Base-by-base conservation (phyloP, 306 rosid species). In the Astragalus membranaceus region DNA sequence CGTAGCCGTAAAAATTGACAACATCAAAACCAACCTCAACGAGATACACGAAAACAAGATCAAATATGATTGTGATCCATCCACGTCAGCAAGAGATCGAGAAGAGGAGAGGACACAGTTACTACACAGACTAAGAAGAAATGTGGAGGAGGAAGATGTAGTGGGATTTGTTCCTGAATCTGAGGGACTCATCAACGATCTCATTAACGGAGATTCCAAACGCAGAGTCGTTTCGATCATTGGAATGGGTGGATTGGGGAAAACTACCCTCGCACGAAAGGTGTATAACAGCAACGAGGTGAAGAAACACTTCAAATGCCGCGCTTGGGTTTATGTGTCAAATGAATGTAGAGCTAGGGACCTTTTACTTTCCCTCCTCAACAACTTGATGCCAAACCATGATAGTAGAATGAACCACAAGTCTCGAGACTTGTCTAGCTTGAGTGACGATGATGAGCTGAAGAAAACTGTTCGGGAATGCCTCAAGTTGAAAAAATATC, bases 211-310 rank as follows among this genome's bases (percentile, higher is more conserved):
- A 8, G 66, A 5, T 60, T 60, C 14, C 0, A 8, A 2, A 26
- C 5, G 32, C 32, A 60, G 10, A 1, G 48, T 37, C 16, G 66
- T 60, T 60, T 37, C 66, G 16, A 60, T 60, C 8, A 60, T 60
- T 60, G 66, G 66, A 36, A 60, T 60, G 66, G 66, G 66, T 60
- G 66, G 66, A 37, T 16, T 60, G 66, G 66, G 66, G 0, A 60
- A 60, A 16, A 60, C 48, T 5, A 37, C 66, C 1, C 66, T 60
- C 17, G 66, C 66, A 37, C 8, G 48, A 37, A 60, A 60, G 14
- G 33, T 60, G 9, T 60, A 37, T 37, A 60, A 60, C 48, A 37
- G 14, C 16, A 32, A 60, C 0, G 2, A 16, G 9, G 49, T 60
- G 30, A 60, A 60, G 32, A 37, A 37, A 0, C 66, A 60, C 32